phyloP scores from a whole-genome alignment of 2,329 filamentous ascomycete genomes.

The Cytospora leucostoma region DNA sequence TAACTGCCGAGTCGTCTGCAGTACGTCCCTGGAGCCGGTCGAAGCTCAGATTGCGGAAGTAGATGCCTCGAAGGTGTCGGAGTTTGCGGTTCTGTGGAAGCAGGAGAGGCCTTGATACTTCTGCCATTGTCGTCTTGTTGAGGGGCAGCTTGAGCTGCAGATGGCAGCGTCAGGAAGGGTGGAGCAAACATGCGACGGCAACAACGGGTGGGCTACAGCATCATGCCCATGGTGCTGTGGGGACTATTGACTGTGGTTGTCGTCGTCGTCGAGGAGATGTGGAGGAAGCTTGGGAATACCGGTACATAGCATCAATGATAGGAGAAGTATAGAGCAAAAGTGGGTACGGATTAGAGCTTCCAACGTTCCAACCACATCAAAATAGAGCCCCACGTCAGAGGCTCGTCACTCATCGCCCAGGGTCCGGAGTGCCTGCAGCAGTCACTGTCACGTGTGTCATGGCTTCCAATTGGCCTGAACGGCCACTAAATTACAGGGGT shows the following conservation, averaged over 20 bases:
- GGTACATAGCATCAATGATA: too few species aligned
- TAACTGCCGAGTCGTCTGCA: slow-evolving; percentile 76
- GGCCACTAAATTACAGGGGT: not conserved
- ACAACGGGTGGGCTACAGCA: not conserved
- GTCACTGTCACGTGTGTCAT: slow-evolving; percentile 6
- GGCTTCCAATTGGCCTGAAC: not conserved
- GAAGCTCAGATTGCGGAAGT: slow-evolving; percentile 81
- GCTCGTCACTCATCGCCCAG: slow-evolving; percentile 1
- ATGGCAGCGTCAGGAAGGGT: slow-evolving; percentile 20
- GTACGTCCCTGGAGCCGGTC: slow-evolving; percentile 58
- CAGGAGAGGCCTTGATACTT: slow-evolving; percentile 50
- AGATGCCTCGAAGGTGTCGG: slow-evolving; percentile 83
- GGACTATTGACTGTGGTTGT: not conserved
- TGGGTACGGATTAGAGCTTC: not conserved
- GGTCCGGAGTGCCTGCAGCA: too few species aligned
- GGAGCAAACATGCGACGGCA: slow-evolving; percentile 18
- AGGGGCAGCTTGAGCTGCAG: slow-evolving; percentile 19
- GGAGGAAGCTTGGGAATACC: not conserved
- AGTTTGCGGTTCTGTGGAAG: slow-evolving; percentile 80
- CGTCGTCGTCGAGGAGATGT: not conserved
- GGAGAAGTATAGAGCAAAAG: too few species aligned
- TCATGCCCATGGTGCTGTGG: not conserved
- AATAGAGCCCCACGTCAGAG: slow-evolving; percentile 1
- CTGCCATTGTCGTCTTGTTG: slow-evolving; percentile 34
- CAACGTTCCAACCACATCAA: not conserved